A percentile compares a stretch with the other conserved stretches of the same genome.
phyloP scores from a whole-genome alignment of 495 filamentous ascomycete species.

The Penicillium silybi region DNA sequence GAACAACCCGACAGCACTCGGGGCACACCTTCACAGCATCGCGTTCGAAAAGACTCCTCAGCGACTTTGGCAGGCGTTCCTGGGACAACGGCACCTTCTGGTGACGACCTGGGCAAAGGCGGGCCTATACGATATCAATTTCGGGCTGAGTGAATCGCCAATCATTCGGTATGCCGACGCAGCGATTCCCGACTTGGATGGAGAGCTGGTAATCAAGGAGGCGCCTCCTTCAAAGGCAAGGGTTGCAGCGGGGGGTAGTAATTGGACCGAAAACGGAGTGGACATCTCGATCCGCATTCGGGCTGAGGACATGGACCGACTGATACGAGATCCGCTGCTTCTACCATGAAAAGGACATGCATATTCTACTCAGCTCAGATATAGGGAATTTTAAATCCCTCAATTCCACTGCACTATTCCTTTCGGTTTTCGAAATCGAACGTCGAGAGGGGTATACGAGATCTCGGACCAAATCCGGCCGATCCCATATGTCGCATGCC shows the following conservation, averaged over 20 bases:
- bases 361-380: too few relatives aligned
- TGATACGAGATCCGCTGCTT: constrained; percentile 16
- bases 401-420: background rate
- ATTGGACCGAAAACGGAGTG: constrained; percentile 22
- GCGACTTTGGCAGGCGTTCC: constrained; percentile 33
- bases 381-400: background rate
- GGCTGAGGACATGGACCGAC: constrained; percentile 23
- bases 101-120: constrained; percentile 29
- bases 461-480: constrained; percentile 10
- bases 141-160: constrained; percentile 10
- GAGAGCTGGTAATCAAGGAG: constrained; percentile 24
- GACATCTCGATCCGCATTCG: constrained; percentile 26
- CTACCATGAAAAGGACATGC: constrained; percentile 1
- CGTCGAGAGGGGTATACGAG: background rate
- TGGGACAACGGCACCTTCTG: constrained; percentile 25
- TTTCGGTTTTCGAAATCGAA: background rate
- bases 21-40: constrained; percentile 23
- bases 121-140: constrained; percentile 27
- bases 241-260: background rate
- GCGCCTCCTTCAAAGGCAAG: constrained; percentile 13
- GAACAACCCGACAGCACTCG: constrained; percentile 12
- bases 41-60: constrained; percentile 30
- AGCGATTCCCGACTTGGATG: constrained; percentile 23
- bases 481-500: constrained; percentile 12
- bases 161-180: constrained; percentile 23